Conservation (phyloP, 371 early-diverging fungal species). For the Mortierella sp. region DNA sequence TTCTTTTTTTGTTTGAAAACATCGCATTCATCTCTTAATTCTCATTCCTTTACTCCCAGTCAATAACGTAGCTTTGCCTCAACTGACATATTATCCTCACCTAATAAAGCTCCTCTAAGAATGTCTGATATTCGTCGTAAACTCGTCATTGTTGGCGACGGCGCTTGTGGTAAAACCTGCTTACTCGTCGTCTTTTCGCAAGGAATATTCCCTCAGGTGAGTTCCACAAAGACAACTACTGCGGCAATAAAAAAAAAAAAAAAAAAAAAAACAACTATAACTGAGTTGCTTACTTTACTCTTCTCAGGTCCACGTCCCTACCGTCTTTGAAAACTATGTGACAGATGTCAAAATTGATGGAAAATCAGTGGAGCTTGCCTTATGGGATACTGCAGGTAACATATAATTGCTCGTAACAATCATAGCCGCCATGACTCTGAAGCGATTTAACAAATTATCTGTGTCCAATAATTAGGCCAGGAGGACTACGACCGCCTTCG, state of each 20-base stretch:
- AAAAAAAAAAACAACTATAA: too few relatives aligned
- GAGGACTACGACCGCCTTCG: conserved; percentile 97
- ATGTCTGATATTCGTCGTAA: background rate
- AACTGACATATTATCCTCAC: too few relatives aligned
- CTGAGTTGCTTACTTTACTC: background rate
- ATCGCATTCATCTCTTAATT: too few relatives aligned
- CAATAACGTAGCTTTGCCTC: background rate
- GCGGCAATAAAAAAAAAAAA: too few relatives aligned
- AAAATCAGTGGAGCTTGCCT: conserved; percentile 90
- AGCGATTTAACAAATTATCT: too few relatives aligned
- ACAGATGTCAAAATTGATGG: conserved; percentile 94
- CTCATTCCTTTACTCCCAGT: too few relatives aligned
- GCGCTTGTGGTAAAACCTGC: background rate
- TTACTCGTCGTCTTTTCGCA: background rate
- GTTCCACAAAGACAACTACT: too few relatives aligned
- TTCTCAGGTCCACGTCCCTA: conserved; percentile 86
- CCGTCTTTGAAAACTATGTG: conserved; percentile 97
- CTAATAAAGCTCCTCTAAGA: background rate
- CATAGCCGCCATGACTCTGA: too few relatives aligned
- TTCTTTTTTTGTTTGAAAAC: too few relatives aligned
- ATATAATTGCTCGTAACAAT: too few relatives aligned
- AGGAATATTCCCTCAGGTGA: background rate
- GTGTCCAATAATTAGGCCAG: conserved; percentile 67
- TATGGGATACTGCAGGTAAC: conserved; percentile 83
- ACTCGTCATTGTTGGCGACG: background rate